Evolutionary conservation across 108 stramenopile genomes (phyloP), one percentile per base, ranked within the genome.

Genomic region (Licmophora abbreviata): DNA sequence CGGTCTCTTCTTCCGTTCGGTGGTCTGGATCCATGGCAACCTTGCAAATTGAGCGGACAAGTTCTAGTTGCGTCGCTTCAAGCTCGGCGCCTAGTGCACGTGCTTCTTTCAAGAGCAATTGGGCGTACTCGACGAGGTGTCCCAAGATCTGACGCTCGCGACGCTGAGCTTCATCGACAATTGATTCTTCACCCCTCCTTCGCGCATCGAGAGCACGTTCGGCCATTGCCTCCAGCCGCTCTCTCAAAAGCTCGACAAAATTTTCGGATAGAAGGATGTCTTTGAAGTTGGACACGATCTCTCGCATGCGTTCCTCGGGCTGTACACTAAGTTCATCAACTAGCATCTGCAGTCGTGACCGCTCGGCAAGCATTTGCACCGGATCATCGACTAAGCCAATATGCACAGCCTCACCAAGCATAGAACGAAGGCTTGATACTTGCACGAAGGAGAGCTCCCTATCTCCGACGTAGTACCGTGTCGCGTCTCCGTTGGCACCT

Each of bases 1-100:
- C 73, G 23, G 86, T 80, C 45, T 88, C 86, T 63, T 92, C 82
- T 61, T 85, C 82, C 17, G 79, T 84, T 22, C 55, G 54, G 55
- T 83, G 81, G 3, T 50, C 49, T 14, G 86, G 86, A 55, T 92
- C 86, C 91, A 92, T 92, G 1, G 91, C 91, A 41, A 92, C 86
- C 44, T 86, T 77, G 56, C 91, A 92, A 34, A 92, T 92, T 11
- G 84, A 83, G 8, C 86, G 67, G 38, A 92, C 69, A 11, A 86
- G 66, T 47, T 92, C 91, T 45, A 92, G 51, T 54, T 88, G 87
- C 8, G 79, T 72, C 0, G 84, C 77, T 61, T 92, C 91, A 18
- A 92, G 55, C 34, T 87, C 76, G 0, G 86, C 81, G 42, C 90
- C 86, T 18, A 88, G 54, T 11, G 83, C 80, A 40, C 77, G 74